A percentile compares a stretch with the other conserved stretches of the same genome.
These are phyloP conservation scores for Pseudocercospora vitis DNA, from an alignment of 2,329 filamentous ascomycete genomes.

Conservation along the genomic window DNA sequence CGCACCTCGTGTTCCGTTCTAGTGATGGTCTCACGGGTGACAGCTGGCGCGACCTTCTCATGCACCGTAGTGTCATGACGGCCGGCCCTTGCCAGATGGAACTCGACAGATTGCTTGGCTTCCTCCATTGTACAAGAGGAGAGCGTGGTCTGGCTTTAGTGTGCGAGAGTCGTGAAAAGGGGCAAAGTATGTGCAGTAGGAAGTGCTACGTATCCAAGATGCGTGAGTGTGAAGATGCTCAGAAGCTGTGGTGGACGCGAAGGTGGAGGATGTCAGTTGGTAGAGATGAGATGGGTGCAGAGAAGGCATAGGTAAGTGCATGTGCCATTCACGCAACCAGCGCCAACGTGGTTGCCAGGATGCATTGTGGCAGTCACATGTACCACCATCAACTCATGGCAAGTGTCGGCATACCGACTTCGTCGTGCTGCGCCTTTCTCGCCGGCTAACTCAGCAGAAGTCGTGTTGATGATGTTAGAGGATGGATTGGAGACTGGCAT, in stretches of 20 bases:
- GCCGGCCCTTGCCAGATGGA: slow-evolving; percentile 61
- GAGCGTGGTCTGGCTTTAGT: slow-evolving; percentile 14
- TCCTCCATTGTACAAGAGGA: slow-evolving; percentile 57
- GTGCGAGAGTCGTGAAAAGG: slow-evolving; percentile 5
- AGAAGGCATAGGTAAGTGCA: no score
- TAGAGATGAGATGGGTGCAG: no score
- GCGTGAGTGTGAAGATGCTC: slow-evolving; percentile 9
- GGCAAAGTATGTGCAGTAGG: slow-evolving; percentile 7
- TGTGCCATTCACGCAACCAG: no score
- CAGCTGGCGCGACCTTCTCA: slow-evolving; percentile 60
- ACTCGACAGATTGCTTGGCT: slow-evolving; percentile 61
- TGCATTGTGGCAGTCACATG: not conserved
- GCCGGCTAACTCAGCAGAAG: no score
- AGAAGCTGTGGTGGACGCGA: slow-evolving; percentile 5
- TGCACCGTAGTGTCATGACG: slow-evolving; percentile 69
- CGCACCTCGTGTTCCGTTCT: slow-evolving; percentile 54
- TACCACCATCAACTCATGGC: no score
- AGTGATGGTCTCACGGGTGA: slow-evolving; percentile 47
- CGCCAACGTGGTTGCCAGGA: slow-evolving; percentile 1
- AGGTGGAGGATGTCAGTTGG: not conserved
- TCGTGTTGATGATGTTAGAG: no score
- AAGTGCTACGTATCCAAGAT: slow-evolving; percentile 12
- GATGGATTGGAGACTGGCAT: no score
- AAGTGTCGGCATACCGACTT: no score
- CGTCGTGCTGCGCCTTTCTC: no score